These are phyloP conservation scores for Kurtzmaniella natalensis DNA, from an alignment of 1,139 yeast genomes.

Conservation along the genomic window DNA sequence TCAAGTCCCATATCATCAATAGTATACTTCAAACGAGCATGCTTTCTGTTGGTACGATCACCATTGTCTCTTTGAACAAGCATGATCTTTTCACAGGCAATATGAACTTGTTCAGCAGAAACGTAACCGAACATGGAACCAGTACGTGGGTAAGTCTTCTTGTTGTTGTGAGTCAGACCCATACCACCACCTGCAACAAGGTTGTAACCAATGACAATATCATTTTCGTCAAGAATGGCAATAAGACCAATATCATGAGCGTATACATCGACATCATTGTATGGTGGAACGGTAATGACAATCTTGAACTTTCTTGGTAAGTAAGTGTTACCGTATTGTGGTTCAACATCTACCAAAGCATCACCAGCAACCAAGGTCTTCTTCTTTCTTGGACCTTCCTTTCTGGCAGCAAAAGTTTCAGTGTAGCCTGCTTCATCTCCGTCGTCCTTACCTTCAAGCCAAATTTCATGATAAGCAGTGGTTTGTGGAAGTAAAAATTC, in stretches of 20 bases:
- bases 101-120: slow-evolving; percentile 59
- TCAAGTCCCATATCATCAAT: slow-evolving; percentile 89
- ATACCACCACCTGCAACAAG: slow-evolving; percentile 97
- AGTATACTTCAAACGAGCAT: slow-evolving; percentile 96
- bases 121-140: slow-evolving; percentile 85
- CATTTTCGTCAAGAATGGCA: slow-evolving; percentile 73
- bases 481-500: slow-evolving; percentile 85
- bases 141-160: slow-evolving; percentile 93
- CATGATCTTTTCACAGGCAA: slow-evolving; percentile 89
- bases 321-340: slow-evolving; percentile 80
- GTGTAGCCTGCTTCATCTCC: slow-evolving; percentile 66
- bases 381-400: slow-evolving; percentile 73
- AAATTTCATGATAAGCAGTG: slow-evolving; percentile 94
- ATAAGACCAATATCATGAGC: slow-evolving; percentile 93
- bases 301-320: slow-evolving; percentile 95
- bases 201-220: slow-evolving; percentile 68
- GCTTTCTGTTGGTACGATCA: slow-evolving; percentile 94
- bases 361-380: slow-evolving; percentile 85
- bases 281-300: slow-evolving; percentile 94
- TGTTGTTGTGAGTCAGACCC: slow-evolving; percentile 97
- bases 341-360: slow-evolving; percentile 81
- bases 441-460: slow-evolving; percentile 87
- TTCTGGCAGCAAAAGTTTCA: slow-evolving; percentile 67
- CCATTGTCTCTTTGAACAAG: slow-evolving; percentile 93
- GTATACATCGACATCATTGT: slow-evolving; percentile 94